Evolutionary conservation across 768 basidiomycete genomes (phyloP), one percentile per base, ranked within the genome.

Genomic region (Paxillus involutus): DNA sequence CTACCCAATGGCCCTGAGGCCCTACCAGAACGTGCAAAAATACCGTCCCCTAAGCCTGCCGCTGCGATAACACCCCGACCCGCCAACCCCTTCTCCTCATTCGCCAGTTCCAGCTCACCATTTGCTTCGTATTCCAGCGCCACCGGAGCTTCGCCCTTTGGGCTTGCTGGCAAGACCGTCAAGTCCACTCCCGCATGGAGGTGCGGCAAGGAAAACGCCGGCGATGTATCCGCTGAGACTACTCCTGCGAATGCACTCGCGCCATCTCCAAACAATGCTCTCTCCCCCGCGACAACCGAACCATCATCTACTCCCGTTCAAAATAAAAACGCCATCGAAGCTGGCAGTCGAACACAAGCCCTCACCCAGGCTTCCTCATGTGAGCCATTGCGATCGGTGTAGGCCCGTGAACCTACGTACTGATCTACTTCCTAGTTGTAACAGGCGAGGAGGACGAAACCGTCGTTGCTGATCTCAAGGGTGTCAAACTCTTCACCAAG

Each of bases 371-470:
- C 58, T 17, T 49, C 59, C 16, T 51, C 37, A 16, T 45, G 68
- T 70, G 32, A 47, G 68, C 52, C 14, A 8, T 46, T 49, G 49
- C 42, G 19, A 43, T 49, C 1, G 24, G 30, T 29, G 13, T n/a
- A 21, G 32, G 17, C 16, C 9, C 39, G 32, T 37, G 3, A 17
- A 21, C n/a, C 26, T 19, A n/a, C 35, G 32, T 51, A 19, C 53
- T 63, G 8, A 62, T 19, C 6, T 16, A 16, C 12, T 8, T 14
- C 33, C 41, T 32, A 71, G 68, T 36, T 61, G 24, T 77, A 33
- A 88, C 85, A 2, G 86, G 86, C 10, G 86, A 89, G 61, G 86
- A 89, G 63, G 76, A 80, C 44, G 86, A 89, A 66, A 72, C 75
- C 10, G 73, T 82, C 9, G 67, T 74, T 56, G 64, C 79, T 44